A percentile compares a stretch with the other conserved stretches of the same genome.
Conservation (phyloP, 495 filamentous ascomycete species). For the Penicillium maclennaniae region DNA sequence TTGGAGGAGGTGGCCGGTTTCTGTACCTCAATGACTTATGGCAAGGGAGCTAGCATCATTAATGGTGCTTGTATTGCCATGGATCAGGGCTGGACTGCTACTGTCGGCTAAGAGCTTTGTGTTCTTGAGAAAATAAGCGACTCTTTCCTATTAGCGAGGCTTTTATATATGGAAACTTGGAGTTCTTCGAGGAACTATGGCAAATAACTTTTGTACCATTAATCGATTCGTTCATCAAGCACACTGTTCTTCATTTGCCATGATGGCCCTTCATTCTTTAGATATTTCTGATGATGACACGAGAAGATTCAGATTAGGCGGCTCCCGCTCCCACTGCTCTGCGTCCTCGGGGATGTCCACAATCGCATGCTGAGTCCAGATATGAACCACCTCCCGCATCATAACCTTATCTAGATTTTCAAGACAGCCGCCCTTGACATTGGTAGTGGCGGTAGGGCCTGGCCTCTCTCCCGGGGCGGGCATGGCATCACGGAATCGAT, state of each 20-base stretch:
- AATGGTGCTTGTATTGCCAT: slow-evolving; percentile 34
- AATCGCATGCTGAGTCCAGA: slow-evolving; percentile 61
- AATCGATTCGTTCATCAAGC: not conserved
- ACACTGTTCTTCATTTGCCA: not conserved
- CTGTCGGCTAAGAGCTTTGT: slow-evolving; percentile 18
- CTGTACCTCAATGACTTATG: slow-evolving; percentile 26
- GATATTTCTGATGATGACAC: not conserved
- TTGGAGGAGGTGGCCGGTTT: slow-evolving; percentile 38
- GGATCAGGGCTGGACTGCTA: slow-evolving; percentile 29
- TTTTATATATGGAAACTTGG: not conserved
- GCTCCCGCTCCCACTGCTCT: slow-evolving; percentile 31
- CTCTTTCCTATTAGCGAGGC: not conserved
- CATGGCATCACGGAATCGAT: slow-evolving; percentile 48
- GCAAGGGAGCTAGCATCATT: slow-evolving; percentile 26
- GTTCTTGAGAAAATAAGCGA: not conserved
- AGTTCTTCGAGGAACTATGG: not conserved
- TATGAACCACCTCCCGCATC: slow-evolving; percentile 54
- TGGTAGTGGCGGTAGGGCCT: slow-evolving; percentile 33
- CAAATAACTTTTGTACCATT: not conserved
- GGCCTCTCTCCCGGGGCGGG: slow-evolving; percentile 19
- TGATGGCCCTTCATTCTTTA: not conserved
- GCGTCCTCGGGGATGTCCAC: slow-evolving; percentile 58
- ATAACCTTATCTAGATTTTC: slow-evolving; percentile 44
- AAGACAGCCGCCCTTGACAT: slow-evolving; percentile 61
- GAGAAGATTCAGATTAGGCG: slow-evolving; percentile 14